Evolutionary conservation across 2,329 filamentous ascomycete genomes (phyloP), one percentile per base, ranked within the genome.

Genomic region (Sarocladium brachiariae): DNA sequence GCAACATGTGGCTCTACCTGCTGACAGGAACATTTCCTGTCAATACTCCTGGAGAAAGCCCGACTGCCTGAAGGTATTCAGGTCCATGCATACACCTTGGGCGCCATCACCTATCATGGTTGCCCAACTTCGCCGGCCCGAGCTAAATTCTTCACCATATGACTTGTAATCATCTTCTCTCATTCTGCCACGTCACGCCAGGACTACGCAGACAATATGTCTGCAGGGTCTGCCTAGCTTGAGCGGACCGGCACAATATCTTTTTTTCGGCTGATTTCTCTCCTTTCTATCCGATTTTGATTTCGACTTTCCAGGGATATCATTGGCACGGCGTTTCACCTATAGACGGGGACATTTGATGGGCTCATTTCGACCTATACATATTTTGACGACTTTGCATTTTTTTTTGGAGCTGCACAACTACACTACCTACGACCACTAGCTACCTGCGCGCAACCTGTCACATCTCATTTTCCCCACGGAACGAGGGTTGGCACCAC

Each of bases 311-410:
- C 56, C 16, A n/a, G 18, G 16, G 43, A 47, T 31, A 41, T 24
- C 35, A 34, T 37, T 41, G 55, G 57, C 58, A 53, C 53, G 65
- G 65, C 63, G 64, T 66, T n/a, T 66, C 52, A 54, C 61, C 51
- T 50, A 64, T 65, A 66, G 62, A 67, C 57, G 57, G 63, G 53
- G 47, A 27, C 27, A 45, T 23, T 25, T n/a, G 16, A n/a, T n/a
- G n/a, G n/a, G n/a, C n/a, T n/a, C n/a, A n/a, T n/a, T n/a, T n/a
- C n/a, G n/a, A n/a, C n/a, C n/a, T n/a, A n/a, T n/a, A n/a, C 34
- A 9, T 18, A 6, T 41, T 47, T 16, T 31, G n/a, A 47, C 25
- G 43, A 47, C 16, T 33, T 33, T 45, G 13, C 25, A 39, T 21
- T 8, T 39, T 39, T 16, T 18, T 11, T 14, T 45, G n/a, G n/a